A percentile compares a stretch with the other conserved stretches of the same genome.
These are phyloP conservation scores for Cyclotella cryptica DNA, from an alignment of 108 stramenopile genomes.

Conservation along the genomic window DNA sequence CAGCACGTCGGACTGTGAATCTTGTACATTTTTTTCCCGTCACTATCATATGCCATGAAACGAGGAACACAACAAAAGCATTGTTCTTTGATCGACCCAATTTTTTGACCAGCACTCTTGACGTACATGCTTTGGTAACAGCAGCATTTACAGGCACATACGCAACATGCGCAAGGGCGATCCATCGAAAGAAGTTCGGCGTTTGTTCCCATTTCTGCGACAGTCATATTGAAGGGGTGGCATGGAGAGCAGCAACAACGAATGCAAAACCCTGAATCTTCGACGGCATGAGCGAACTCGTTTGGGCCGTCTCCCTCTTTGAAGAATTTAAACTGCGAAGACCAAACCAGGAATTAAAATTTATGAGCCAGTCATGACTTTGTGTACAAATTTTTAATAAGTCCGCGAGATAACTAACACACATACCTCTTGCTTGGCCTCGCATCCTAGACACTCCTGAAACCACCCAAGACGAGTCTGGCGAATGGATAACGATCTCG, in stretches of 20 bases:
- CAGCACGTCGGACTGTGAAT: constrained; percentile 75
- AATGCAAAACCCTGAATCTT: constrained; percentile 68
- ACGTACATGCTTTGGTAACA: constrained; percentile 65
- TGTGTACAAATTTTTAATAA: too few relatives aligned
- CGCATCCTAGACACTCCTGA: constrained; percentile 68
- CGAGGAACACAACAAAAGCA: constrained; percentile 70
- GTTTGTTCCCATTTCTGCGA: constrained; percentile 52
- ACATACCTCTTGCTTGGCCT: constrained; percentile 65
- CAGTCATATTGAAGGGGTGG: constrained; percentile 59
- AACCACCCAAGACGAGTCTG: constrained; percentile 64
- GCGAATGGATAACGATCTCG: constrained; percentile 56
- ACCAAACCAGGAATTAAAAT: too few relatives aligned
- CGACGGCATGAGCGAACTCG: constrained; percentile 63
- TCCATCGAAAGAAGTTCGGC: constrained; percentile 60
- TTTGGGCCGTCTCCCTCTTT: constrained; percentile 34
- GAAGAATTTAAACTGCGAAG: constrained; percentile 52
- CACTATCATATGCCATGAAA: constrained; percentile 57
- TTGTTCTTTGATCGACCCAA: constrained; percentile 66
- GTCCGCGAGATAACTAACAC: too few relatives aligned
- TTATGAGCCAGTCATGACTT: too few relatives aligned
- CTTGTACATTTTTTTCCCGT: constrained; percentile 60
- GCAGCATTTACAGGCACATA: constrained; percentile 68
- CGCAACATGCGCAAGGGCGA: constrained; percentile 57
- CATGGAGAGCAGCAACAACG: constrained; percentile 64
- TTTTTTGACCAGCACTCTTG: constrained; percentile 53